A percentile compares a stretch with the other conserved stretches of the same genome.
Evolutionary conservation across 768 basidiomycete species (phyloP).

Genomic region (Paxillus rubicundulus): DNA sequence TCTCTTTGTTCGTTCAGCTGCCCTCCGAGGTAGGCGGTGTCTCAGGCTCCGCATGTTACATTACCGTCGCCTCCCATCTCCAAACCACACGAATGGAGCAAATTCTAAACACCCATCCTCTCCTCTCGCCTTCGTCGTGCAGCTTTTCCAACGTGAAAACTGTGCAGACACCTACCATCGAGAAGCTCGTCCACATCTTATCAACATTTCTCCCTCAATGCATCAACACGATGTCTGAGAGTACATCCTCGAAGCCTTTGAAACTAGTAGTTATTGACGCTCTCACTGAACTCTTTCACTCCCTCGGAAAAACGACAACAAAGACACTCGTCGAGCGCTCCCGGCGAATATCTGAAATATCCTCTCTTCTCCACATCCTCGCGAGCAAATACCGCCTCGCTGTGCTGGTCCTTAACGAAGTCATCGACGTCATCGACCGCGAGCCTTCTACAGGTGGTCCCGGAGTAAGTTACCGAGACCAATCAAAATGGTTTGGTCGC

Average conservation of each 20-base stretch:
- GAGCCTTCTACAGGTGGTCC: slow-evolving; percentile 10
- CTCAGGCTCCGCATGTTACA: slow-evolving; percentile 68
- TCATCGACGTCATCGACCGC: slow-evolving; percentile 69
- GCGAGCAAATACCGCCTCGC: slow-evolving; percentile 65
- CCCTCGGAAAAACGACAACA: slow-evolving; percentile 54
- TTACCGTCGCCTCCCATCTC: slow-evolving; percentile 70
- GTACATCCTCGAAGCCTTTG: slow-evolving; percentile 50
- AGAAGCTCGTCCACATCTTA: slow-evolving; percentile 54
- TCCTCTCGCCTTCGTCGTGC: slow-evolving; percentile 43
- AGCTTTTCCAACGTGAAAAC: slow-evolving; percentile 61
- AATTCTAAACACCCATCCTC: slow-evolving; percentile 52
- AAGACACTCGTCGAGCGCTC: slow-evolving; percentile 71
- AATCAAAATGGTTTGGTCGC: slow-evolving; percentile 74
- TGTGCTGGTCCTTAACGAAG: slow-evolving; percentile 86
- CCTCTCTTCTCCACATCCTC: slow-evolving; percentile 66
- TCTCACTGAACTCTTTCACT: slow-evolving; percentile 81
- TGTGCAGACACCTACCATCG: slow-evolving; percentile 51
- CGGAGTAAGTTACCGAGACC: slow-evolving; percentile 61
- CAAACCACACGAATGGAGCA: slow-evolving; percentile 68
- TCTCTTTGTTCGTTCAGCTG: slow-evolving; percentile 76
- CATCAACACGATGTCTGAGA: slow-evolving; percentile 35
- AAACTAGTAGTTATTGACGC: slow-evolving; percentile 86
- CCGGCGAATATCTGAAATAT: slow-evolving; percentile 62
- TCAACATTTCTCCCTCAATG: slow-evolving; percentile 52
- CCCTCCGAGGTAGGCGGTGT: slow-evolving; percentile 55